Percentiles rank a stretch among this genome's conserved stretches.
These are phyloP conservation scores for Cladorrhinum sp. DNA, from an alignment of 2,329 filamentous ascomycete genomes.

Conservation along the genomic window DNA sequence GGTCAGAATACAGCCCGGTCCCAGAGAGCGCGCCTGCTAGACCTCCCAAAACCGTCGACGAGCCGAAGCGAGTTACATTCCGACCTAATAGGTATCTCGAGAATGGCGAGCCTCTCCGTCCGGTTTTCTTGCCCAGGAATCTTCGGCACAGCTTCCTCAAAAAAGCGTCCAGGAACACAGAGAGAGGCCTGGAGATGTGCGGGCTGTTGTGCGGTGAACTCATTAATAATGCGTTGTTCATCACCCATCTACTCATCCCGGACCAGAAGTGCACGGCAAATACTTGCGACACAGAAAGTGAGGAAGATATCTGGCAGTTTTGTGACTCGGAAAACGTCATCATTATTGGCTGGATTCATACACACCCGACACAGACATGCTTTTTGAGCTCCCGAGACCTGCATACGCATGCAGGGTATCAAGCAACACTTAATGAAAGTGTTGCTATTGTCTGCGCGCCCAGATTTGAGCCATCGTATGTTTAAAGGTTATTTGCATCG, in stretches of 20 bases:
- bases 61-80: slow-evolving; percentile 65
- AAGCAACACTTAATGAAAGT: slow-evolving; percentile 93
- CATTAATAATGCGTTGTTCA: slow-evolving; percentile 90
- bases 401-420: slow-evolving; percentile 91
- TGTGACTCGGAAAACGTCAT: slow-evolving; percentile 81
- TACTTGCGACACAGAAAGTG: slow-evolving; percentile 92
- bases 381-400: slow-evolving; percentile 95
- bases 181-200: slow-evolving; percentile 83
- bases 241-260: slow-evolving; percentile 83
- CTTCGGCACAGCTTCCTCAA: slow-evolving; percentile 73
- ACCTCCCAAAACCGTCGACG: slow-evolving; percentile 36
- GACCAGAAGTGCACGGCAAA: slow-evolving; percentile 87
- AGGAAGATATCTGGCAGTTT: slow-evolving; percentile 81
- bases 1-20: slow-evolving; percentile 27
- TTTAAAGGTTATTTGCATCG: neutral
- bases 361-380: slow-evolving; percentile 92
- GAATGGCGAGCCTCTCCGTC: slow-evolving; percentile 80
- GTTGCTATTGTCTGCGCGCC: slow-evolving; percentile 97
- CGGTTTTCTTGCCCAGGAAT: slow-evolving; percentile 77
- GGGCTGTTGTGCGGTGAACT: slow-evolving; percentile 89
- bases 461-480: slow-evolving; percentile 70
- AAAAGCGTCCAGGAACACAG: slow-evolving; percentile 73
- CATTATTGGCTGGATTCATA: slow-evolving; percentile 96
- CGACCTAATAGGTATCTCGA: slow-evolving; percentile 84
- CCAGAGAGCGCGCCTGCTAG: slow-evolving; percentile 21